These are phyloP conservation scores for Austropuccinia psidii DNA, from an alignment of 1,284 basidiomycete species.

Conservation along the genomic window DNA sequence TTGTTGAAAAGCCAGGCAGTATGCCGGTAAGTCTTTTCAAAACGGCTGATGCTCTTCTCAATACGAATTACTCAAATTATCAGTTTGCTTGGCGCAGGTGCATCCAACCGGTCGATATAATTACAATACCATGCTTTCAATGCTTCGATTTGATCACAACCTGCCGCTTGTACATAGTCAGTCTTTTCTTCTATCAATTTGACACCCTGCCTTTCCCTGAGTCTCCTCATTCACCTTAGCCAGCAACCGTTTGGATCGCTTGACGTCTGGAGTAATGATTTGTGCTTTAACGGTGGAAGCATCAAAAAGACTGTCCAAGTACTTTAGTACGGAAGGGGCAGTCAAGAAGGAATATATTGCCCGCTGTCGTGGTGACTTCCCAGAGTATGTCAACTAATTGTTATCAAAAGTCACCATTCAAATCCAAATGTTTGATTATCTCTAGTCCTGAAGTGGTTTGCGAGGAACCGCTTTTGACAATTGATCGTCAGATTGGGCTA, in stretches of 20 bases:
- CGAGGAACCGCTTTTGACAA: slow-evolving; percentile 77
- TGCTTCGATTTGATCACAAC: slow-evolving; percentile 75
- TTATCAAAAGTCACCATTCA: not conserved
- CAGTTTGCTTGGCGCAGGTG: slow-evolving; percentile 45
- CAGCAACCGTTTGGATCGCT: slow-evolving; percentile 84
- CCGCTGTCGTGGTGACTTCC: slow-evolving; percentile 72
- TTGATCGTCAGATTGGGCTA: slow-evolving; percentile 90
- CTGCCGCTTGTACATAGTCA: slow-evolving; percentile 73
- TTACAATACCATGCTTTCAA: slow-evolving; percentile 77
- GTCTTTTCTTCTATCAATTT: slow-evolving; percentile 45
- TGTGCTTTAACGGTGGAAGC: slow-evolving; percentile 68
- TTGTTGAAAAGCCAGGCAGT: slow-evolving; percentile 89
- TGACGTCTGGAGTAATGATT: slow-evolving; percentile 96
- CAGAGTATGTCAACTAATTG: slow-evolving; percentile 55
- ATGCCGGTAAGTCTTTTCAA: slow-evolving; percentile 50
- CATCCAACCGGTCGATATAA: slow-evolving; percentile 82
- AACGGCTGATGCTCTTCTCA: slow-evolving; percentile 54
- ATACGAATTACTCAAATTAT: slow-evolving; percentile 10
- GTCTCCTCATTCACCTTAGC: slow-evolving; percentile 52
- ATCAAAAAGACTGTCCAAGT: slow-evolving; percentile 64
- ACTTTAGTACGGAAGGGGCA: slow-evolving; percentile 64
- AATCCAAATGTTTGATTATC: not conserved
- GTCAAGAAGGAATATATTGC: slow-evolving; percentile 89
- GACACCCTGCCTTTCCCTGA: not conserved
- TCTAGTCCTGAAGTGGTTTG: slow-evolving; percentile 67